Evolutionary conservation across 139 green algal species (phyloP).

Genomic region (Medakamo hakoo): DNA sequence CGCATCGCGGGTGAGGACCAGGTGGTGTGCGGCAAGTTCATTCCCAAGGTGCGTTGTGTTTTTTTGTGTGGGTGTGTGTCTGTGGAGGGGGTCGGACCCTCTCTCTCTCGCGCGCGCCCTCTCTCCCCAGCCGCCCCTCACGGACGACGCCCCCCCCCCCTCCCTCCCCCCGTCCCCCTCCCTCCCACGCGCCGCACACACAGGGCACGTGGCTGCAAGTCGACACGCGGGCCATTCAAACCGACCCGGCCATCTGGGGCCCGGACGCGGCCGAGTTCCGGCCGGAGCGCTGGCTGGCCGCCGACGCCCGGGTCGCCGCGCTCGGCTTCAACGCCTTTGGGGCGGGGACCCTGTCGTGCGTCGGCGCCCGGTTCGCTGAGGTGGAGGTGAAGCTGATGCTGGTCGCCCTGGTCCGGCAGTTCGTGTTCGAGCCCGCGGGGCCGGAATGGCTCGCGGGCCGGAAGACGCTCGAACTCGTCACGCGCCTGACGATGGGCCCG

Average conservation of each 20-base stretch:
- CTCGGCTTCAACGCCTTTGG: neutral
- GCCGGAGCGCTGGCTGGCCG: constrained; percentile 1
- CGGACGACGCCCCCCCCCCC: no score
- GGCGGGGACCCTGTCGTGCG: neutral
- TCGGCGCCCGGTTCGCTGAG: neutral
- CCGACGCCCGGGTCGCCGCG: neutral
- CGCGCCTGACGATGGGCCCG: no score
- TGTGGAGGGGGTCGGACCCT: no score
- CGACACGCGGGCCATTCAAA: neutral
- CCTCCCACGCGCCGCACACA: no score
- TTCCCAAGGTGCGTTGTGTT: no score
- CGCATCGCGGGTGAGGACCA: neutral
- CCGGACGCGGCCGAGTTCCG: neutral
- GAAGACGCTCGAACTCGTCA: no score
- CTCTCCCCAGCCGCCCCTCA: no score
- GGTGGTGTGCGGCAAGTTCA: neutral
- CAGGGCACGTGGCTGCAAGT: neutral
- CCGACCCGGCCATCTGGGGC: neutral
- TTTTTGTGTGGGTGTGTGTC: no score
- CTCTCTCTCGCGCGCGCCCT: no score
- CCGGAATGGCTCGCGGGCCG: no score
- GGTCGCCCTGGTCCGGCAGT: neutral
- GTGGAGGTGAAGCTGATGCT: neutral
- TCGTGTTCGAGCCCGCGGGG: neutral
- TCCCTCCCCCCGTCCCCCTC: no score